Conservation (phyloP, 164 flowering plant species). For the Euptelea pleiosperma region DNA sequence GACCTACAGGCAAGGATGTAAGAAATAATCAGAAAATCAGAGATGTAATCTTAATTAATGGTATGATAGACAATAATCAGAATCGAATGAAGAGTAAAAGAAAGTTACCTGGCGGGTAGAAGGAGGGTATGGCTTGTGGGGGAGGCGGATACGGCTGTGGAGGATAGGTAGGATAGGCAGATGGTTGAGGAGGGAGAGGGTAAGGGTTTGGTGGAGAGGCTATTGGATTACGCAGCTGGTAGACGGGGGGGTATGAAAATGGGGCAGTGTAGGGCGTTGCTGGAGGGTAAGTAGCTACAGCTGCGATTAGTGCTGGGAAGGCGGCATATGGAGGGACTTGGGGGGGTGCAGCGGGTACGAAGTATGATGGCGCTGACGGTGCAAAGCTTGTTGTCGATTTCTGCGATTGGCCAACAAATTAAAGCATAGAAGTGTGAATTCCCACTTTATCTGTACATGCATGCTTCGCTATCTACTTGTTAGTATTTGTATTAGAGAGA, state of each 20-base stretch:
- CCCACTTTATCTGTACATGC: too few species aligned
- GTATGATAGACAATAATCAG: neutral
- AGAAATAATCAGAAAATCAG: neutral
- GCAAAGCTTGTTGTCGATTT: slow-evolving; percentile 30
- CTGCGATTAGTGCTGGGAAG: slow-evolving; percentile 38
- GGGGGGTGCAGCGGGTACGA: slow-evolving; percentile 28
- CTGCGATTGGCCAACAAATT: slow-evolving; percentile 33
- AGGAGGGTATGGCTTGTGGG: slow-evolving; percentile 31
- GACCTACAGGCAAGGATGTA: slow-evolving; percentile 17
- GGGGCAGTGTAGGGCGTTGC: slow-evolving; percentile 13
- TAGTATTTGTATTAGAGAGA: too few species aligned
- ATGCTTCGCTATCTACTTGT: too few species aligned
- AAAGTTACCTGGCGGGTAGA: slow-evolving; percentile 44
- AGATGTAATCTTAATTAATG: neutral
- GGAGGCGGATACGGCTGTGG: slow-evolving; percentile 56
- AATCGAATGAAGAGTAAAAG: neutral
- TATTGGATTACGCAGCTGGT: slow-evolving; percentile 28
- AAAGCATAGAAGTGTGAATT: neutral
- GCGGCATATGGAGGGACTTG: slow-evolving; percentile 31
- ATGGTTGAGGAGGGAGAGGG: slow-evolving; percentile 27
- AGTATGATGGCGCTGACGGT: slow-evolving; percentile 58
- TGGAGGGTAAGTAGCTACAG: slow-evolving; percentile 27
- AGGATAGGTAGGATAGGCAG: slow-evolving; percentile 55
- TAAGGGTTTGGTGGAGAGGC: slow-evolving; percentile 37
- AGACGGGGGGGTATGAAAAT: slow-evolving; percentile 23